Evolutionary conservation across 2,329 filamentous ascomycete genomes (phyloP).

Genomic region (Cladosporium austrohemisphaericum): DNA sequence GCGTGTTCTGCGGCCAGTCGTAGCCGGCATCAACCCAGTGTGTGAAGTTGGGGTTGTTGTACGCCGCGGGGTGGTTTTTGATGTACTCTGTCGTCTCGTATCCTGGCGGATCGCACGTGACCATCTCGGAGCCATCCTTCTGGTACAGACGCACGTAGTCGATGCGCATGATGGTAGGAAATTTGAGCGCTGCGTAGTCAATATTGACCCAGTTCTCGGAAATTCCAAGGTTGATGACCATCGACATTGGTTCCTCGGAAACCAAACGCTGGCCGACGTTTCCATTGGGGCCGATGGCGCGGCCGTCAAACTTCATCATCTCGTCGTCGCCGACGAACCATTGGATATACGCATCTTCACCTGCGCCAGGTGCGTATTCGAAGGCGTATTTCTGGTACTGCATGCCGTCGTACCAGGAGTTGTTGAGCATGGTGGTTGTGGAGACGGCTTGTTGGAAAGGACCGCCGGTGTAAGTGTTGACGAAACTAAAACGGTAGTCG

Average conservation of each 20-base stretch:
- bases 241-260: constrained; percentile 63
- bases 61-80: constrained; percentile 56
- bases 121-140: constrained; percentile 50
- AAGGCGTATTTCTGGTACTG: constrained; percentile 61
- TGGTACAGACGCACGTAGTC: constrained; percentile 71
- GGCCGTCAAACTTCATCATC: constrained; percentile 60
- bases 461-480: constrained; percentile 61
- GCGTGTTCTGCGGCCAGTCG: constrained; percentile 58
- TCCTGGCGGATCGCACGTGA: constrained; percentile 65
- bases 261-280: constrained; percentile 65
- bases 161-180: constrained; percentile 56
- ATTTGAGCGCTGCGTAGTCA: constrained; percentile 42
- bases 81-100: constrained; percentile 68
- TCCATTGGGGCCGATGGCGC: constrained; percentile 63
- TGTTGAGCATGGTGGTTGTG: constrained; percentile 58
- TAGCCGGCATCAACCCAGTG: constrained; percentile 55
- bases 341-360: constrained; percentile 55
- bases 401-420: constrained; percentile 63
- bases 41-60: constrained; percentile 62
- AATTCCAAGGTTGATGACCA: constrained; percentile 68
- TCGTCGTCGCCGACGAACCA: constrained; percentile 65
- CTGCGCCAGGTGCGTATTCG: constrained; percentile 58
- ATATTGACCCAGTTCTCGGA: constrained; percentile 50
- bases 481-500: constrained; percentile 52
- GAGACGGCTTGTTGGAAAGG: constrained; percentile 62